Base-by-base conservation (phyloP, 2,329 filamentous ascomycete genomes). In the Colletotrichum ledebouriae region DNA sequence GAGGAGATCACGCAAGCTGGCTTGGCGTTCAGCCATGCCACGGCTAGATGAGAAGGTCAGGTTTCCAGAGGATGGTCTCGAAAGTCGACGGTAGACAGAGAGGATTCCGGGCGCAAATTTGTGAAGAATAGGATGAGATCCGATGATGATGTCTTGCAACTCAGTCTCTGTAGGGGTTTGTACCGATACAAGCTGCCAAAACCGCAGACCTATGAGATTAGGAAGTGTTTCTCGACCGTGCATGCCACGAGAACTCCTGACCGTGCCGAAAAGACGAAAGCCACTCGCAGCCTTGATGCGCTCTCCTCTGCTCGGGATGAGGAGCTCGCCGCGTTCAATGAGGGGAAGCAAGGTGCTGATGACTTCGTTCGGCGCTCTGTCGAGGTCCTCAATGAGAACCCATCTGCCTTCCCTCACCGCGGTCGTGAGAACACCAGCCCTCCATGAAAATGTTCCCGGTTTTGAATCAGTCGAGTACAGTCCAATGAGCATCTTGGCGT, bases 311-410 rank as follows among this genome's bases (percentile, higher is more conserved):
- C 91, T 97, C 0, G 96, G 93, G 34, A 99, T 94, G 4, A 97
- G 84, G 13, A 99, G 86, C 77, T 98, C 94, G n/a, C 93, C 90
- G 68, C 92, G 89, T 79, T 99, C 96, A 68, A 99, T 94, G 9
- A 99, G 85, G 10, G 97, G 96, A 29, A 99, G 84, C 33, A 99
- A 87, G 13, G 94, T 94, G 77, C 95, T 97, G 78, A 99, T 90
- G 55, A 99, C 93, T 79, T 99, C 96, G 72, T 93, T 95, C 4
- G 97, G 96, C 11, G 96, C 96, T 70, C 95, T 90, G 77, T 99
- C 94, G 46, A 99, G 85, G 78, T 99, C 97, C 79, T 99, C 97
- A 67, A 99, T 97, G 72, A 99, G 85, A 6, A 99, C 92, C 97
- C 96, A 99, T 75, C 95, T 88, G 15, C 96, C 97, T 82, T 99